These are phyloP conservation scores for Rhizopogon vulgaris DNA, from an alignment of 768 basidiomycete genomes.

Conservation along the genomic window DNA sequence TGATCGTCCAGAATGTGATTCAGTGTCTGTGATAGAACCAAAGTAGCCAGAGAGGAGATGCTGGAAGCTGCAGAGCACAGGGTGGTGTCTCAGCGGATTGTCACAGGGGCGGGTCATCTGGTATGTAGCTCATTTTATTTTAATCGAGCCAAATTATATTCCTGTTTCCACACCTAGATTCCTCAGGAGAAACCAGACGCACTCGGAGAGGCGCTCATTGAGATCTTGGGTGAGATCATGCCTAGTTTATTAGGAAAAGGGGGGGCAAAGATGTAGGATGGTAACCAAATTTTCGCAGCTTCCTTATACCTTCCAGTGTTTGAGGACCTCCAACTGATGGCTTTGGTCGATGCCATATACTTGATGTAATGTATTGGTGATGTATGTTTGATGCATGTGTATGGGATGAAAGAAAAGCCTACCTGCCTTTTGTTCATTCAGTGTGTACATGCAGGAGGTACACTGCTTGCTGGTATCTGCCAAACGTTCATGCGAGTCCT, in stretches of 20 bases:
- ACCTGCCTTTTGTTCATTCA: no score
- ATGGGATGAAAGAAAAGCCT: no score
- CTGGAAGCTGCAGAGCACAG: conserved; percentile 20
- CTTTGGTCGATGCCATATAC: no score
- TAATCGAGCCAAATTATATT: not conserved
- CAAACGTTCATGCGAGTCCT: no score
- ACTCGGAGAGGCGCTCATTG: conserved; percentile 19
- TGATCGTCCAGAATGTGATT: not conserved
- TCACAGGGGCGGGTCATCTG: conserved; percentile 25
- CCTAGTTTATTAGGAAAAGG: not conserved
- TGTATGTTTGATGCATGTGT: no score
- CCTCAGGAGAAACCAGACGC: conserved; percentile 24
- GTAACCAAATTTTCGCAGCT: not conserved
- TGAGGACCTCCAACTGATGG: not conserved
- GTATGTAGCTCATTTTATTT: conserved; percentile 7
- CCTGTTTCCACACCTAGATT: conserved; percentile 9
- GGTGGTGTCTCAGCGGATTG: conserved; percentile 13
- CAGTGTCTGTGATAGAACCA: conserved; percentile 11
- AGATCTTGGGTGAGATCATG: conserved; percentile 11
- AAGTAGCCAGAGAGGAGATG: conserved; percentile 20
- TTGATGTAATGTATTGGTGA: no score
- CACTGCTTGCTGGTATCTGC: not conserved
- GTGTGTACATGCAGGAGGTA: not conserved
- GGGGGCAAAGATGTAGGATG: not conserved
- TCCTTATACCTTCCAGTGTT: not conserved